phyloP scores from a whole-genome alignment of 768 basidiomycete genomes.

The Hebeloma cylindrosporum region DNA sequence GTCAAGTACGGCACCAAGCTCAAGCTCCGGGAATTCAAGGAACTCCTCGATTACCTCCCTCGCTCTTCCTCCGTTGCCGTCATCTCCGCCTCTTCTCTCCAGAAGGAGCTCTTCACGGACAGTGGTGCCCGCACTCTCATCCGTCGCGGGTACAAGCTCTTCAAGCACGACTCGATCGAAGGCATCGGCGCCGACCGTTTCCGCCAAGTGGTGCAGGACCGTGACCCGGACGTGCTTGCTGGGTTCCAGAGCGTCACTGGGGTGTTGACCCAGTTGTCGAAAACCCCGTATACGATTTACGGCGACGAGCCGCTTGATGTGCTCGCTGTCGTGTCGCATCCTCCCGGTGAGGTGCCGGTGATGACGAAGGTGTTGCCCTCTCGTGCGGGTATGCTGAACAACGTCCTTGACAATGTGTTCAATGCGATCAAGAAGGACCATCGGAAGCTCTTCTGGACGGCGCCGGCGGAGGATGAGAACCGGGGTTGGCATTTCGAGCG shows the following conservation, averaged over 20 bases:
- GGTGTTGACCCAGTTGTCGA: conserved; percentile 78
- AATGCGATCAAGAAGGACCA: conserved; percentile 95
- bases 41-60: conserved; percentile 95
- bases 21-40: conserved; percentile 98
- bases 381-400: conserved; percentile 87
- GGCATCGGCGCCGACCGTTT: conserved; percentile 90
- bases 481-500: conserved; percentile 98
- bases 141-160: conserved; percentile 96
- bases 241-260: conserved; percentile 86
- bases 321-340: conserved; percentile 91
- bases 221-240: conserved; percentile 86
- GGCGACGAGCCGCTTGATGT: conserved; percentile 98
- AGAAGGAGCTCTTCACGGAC: conserved; percentile 99
- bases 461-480: conserved; percentile 93
- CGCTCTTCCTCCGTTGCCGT: conserved; percentile 98
- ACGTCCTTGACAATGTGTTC: conserved; percentile 96
- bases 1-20: conserved; percentile 99
- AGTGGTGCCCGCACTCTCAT: conserved; percentile 97
- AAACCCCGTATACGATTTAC: conserved; percentile 88
- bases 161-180: conserved; percentile 82
- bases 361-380: conserved; percentile 92
- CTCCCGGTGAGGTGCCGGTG: conserved; percentile 83
- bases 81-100: conserved; percentile 88
- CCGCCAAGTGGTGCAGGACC: conserved; percentile 92
- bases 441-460: conserved; percentile 95